Base-by-base conservation (phyloP, 345 rosid species). In the Corchorus capsularis region DNA sequence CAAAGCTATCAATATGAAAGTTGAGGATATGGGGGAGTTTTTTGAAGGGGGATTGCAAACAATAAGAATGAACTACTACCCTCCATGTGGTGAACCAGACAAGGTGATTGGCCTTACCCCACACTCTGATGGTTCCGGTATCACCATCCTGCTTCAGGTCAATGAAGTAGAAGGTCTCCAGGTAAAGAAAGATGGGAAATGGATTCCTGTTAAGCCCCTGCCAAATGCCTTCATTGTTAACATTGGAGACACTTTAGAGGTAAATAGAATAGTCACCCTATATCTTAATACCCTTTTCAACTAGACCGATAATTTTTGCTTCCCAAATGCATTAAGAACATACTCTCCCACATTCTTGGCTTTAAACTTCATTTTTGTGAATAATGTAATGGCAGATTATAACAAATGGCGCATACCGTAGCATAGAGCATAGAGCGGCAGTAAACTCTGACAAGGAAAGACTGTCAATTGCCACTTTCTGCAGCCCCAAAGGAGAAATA, bases 381-480 rank as follows among this genome's bases (percentile, higher is more conserved):
- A 19, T 49, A n/a, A 16, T 65, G 19, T 1, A 39, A 64, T 37
- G 67, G 61, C 79, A 85, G 92, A 88, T 90, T 4, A 72, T 85
- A 56, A 83, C 83, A 34, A 90, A 86, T 20, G 85, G 91, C 63
- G 71, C 55, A 8, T 87, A 84, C 59, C 57, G 72, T 17, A 86
- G 90, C 79, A 75, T 86, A 0, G 89, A 85, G 81, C 88, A 88
- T 76, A 70, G 89, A 14, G 91, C 81, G 19, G 74, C 79, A 19
- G 90, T 87, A 41, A 86, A 85, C 59, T 50, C 75, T 0, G 8
- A 46, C 8, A 76, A 64, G 27, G 79, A 75, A 63, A 82, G 85
- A 60, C 69, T 82, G 14, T 83, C 83, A 8, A 27, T 83, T 60
- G 86, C 75, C 6, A 49, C 83, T 49, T 88, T 86, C 78, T 81